Evolutionary conservation across 2,329 filamentous ascomycete species (phyloP).

Genomic region (Nemania sp.): DNA sequence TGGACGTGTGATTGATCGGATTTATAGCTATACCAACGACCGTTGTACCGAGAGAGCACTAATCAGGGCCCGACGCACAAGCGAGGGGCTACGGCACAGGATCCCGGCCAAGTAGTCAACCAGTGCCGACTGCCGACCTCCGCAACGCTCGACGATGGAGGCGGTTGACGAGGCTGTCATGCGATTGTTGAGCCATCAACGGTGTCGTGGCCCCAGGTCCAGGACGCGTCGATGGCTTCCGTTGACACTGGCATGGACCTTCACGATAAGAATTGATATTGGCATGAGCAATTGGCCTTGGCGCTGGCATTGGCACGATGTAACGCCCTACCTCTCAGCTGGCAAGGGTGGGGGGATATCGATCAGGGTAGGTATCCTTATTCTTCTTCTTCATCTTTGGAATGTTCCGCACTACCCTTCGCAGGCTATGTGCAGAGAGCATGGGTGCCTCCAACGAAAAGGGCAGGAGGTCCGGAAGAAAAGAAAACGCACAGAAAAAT

Average conservation of each 20-base stretch:
- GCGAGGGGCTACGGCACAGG: conserved; percentile 20
- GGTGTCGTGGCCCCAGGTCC: conserved; percentile 10
- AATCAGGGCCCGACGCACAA: conserved; percentile 23
- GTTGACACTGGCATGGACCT: too few species aligned
- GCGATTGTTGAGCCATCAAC: conserved; percentile 17
- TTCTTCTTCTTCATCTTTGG: not conserved
- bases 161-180: conserved; percentile 16
- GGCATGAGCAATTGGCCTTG: not conserved
- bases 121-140: conserved; percentile 20
- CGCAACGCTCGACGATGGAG: conserved; percentile 8
- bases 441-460: not conserved
- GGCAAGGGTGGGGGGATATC: not conserved
- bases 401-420: not conserved
- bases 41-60: conserved; percentile 12
- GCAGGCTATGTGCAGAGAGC: not conserved
- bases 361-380: not conserved
- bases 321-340: conserved; percentile 3
- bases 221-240: not conserved
- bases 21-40: not conserved
- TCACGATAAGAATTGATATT: too few species aligned
- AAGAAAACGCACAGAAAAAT: not conserved
- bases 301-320: conserved; percentile 7
- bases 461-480: not conserved
- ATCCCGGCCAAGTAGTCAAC: conserved; percentile 17
- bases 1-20: conserved; percentile 4